phyloP scores from a whole-genome alignment of 2,329 filamentous ascomycete species.

The Chaetomiaceae sp. region DNA sequence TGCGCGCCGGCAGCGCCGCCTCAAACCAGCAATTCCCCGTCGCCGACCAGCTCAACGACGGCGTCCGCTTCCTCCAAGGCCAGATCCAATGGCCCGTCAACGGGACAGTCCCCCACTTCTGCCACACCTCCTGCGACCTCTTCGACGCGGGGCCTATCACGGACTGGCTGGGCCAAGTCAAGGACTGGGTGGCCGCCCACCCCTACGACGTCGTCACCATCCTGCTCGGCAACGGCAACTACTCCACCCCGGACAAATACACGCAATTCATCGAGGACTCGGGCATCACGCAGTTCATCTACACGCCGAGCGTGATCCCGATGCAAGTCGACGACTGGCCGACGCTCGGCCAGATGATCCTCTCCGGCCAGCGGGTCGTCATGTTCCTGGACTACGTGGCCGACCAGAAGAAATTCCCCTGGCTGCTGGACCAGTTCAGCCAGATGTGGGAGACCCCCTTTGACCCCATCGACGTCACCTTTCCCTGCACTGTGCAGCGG shows the following conservation, averaged over 20 bases:
- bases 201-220: constrained; percentile 87
- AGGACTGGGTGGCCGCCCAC: constrained; percentile 67
- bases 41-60: constrained; percentile 70
- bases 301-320: constrained; percentile 65
- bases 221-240: constrained; percentile 78
- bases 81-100: constrained; percentile 58
- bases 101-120: constrained; percentile 61
- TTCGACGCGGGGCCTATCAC: constrained; percentile 76
- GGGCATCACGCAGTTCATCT: constrained; percentile 69
- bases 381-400: constrained; percentile 84
- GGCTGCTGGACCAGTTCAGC: constrained; percentile 81
- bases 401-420: constrained; percentile 73
- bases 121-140: constrained; percentile 78
- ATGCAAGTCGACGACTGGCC: constrained; percentile 78
- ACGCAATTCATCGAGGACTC: constrained; percentile 63
- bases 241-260: constrained; percentile 60
- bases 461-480: constrained; percentile 58
- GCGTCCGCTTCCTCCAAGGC: constrained; percentile 60
- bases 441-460: constrained; percentile 92
- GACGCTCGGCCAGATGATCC: constrained; percentile 71
- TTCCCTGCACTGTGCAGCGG: constrained; percentile 75
- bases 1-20: constrained; percentile 63
- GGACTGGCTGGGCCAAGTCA: constrained; percentile 65
- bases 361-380: constrained; percentile 65
- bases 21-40: constrained; percentile 71